phyloP scores from a whole-genome alignment of 441 rosid species.

The Dalechampia spathulata region DNA sequence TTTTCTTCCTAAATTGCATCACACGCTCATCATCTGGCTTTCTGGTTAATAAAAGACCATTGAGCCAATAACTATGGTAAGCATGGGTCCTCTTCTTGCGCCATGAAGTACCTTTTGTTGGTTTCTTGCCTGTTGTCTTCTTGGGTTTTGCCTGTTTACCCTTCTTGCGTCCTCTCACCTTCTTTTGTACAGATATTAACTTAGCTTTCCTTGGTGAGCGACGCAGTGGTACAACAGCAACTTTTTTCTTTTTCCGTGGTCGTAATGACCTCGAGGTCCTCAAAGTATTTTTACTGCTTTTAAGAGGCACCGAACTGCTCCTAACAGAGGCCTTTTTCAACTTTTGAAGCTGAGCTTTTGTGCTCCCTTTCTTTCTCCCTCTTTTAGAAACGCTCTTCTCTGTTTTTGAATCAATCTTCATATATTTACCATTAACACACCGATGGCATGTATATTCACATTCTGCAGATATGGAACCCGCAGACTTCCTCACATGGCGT shows the following conservation, averaged over 20 bases:
- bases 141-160: conserved; percentile 38
- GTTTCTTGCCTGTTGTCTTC: conserved; percentile 35
- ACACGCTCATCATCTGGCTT: conserved; percentile 67
- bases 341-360: conserved; percentile 33
- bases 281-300: conserved; percentile 29
- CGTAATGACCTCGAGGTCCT: conserved; percentile 26
- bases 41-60: conserved; percentile 70
- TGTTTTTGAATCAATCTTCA: conserved; percentile 19
- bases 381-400: conserved; percentile 34
- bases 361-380: conserved; percentile 29
- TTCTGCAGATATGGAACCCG: conserved; percentile 31
- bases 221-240: conserved; percentile 59
- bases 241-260: conserved; percentile 42
- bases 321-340: conserved; percentile 32
- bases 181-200: conserved; percentile 38
- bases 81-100: conserved; percentile 56
- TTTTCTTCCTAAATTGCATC: conserved; percentile 40
- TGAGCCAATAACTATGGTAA: conserved; percentile 66
- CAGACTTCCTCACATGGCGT: conserved; percentile 64
- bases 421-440: conserved; percentile 44
- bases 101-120: conserved; percentile 27
- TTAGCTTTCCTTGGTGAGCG: conserved; percentile 73
- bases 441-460: conserved; percentile 52
- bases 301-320: conserved; percentile 32
- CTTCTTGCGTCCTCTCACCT: conserved; percentile 34